A percentile compares a stretch with the other conserved stretches of the same genome.
These are phyloP conservation scores for Chimonanthus praecox DNA, from an alignment of 164 flowering plant genomes.

Conservation along the genomic window DNA sequence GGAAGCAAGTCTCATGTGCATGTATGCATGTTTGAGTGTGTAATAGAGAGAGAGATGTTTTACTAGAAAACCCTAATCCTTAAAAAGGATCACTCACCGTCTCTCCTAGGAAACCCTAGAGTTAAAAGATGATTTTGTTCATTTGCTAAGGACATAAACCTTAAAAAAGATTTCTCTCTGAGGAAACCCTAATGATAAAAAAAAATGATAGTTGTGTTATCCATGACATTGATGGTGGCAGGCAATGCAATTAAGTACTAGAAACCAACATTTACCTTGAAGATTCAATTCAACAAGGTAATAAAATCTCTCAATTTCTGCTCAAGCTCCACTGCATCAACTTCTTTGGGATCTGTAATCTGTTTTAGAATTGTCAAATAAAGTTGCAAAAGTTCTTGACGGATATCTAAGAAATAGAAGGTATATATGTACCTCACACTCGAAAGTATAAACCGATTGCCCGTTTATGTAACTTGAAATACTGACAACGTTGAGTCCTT, in stretches of 20 bases:
- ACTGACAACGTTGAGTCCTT: conserved; percentile 9
- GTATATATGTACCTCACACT: neutral
- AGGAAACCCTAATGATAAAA: no score
- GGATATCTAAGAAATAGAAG: neutral
- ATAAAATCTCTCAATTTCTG: neutral
- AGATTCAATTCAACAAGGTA: neutral
- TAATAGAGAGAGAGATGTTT: neutral
- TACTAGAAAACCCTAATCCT: neutral
- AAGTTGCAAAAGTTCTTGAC: neutral
- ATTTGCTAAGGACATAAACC: neutral
- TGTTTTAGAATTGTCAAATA: neutral
- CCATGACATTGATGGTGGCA: neutral
- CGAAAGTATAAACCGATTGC: neutral
- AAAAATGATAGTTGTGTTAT: no score
- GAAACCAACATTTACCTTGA: neutral
- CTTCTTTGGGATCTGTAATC: neutral
- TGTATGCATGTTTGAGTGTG: neutral
- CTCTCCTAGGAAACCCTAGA: no score
- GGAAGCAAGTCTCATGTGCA: no score
- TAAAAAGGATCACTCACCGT: no score
- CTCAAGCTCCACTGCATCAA: neutral
- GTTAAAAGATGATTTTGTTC: no score
- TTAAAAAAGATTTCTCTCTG: neutral
- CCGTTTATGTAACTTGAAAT: neutral
- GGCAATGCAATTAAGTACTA: neutral